Evolutionary conservation across 768 basidiomycete species (phyloP).

Genomic region (Pleurotus giganteus): DNA sequence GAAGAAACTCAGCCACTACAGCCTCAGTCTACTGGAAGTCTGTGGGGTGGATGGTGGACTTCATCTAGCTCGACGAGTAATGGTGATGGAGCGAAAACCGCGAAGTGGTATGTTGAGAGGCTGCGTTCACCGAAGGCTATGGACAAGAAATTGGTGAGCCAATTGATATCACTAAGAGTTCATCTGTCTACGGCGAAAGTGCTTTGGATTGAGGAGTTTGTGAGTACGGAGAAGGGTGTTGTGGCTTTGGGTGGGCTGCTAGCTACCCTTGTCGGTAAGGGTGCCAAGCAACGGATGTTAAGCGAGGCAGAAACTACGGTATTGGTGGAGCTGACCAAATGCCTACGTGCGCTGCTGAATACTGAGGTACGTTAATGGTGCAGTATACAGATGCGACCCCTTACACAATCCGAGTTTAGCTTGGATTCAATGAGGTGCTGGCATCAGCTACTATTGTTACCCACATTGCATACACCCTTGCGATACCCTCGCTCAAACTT

Average conservation of each 20-base stretch:
- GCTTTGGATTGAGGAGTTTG: conserved; percentile 76
- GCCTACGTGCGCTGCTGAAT: conserved; percentile 79
- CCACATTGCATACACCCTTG: conserved; percentile 70
- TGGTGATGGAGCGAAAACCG: conserved; percentile 41
- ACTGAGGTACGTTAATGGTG: conserved; percentile 59
- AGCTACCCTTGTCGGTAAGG: conserved; percentile 60
- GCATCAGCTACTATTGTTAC: conserved; percentile 63
- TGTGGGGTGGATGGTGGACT: conserved; percentile 77
- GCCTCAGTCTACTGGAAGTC: conserved; percentile 70
- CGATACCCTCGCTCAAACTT: conserved; percentile 63
- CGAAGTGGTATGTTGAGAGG: conserved; percentile 62
- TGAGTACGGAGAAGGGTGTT: conserved; percentile 64
- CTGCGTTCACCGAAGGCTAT: conserved; percentile 52
- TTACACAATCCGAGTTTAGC: conserved; percentile 35
- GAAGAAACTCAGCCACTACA: conserved; percentile 42
- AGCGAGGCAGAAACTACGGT: conserved; percentile 67
- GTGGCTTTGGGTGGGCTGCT: conserved; percentile 59
- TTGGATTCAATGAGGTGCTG: conserved; percentile 70
- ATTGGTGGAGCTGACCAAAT: conserved; percentile 73
- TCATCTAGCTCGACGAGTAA: conserved; percentile 57
- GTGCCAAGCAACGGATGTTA: conserved; percentile 57
- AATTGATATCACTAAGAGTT: conserved; percentile 79
- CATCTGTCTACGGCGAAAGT: conserved; percentile 83
- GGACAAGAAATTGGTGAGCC: conserved; percentile 67
- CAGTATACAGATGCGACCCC: neutral